Base-by-base conservation (phyloP, 1,284 basidiomycete genomes). In the Testicularia cyperi region DNA sequence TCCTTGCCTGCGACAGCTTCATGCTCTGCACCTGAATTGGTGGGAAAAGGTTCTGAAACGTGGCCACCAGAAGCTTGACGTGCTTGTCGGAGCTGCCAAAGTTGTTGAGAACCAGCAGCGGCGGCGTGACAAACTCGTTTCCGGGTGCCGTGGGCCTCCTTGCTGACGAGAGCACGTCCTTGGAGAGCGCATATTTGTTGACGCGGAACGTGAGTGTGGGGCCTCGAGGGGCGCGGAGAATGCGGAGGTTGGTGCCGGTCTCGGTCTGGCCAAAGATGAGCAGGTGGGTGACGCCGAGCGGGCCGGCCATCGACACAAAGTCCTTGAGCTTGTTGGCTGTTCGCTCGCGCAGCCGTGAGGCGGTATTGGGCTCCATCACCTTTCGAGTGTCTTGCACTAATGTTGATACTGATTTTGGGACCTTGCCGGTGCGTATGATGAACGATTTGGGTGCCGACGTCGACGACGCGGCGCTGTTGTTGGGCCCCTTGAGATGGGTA, bases 321-420 rank as follows among this genome's bases (percentile, higher is more conserved):
- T 98, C 95, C 77, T 92, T 89, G 20, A 98, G 82, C 75, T 92
- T 88, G 75, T 97, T 97, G 38, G 88, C 83, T 51, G 86, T 86
- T 28, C 92, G 83, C 82, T 98, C 94, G 20, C 54, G 85, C 15
- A 99, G 82, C 38, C 92, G 83, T 52, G 86, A 87, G 6, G 94
- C 95, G 16, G 95, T 99, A 77, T 97, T 92, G 51, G 95, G 95
- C 78, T 98, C 95, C 89, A 99, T 91, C 55, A 95, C 87, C 77
- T 89, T 88, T 67, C 95, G 82, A 70, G 96, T 81, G 78, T 99
- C 95, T 40, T 87, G 83, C 13, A 96, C 92, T 23, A 99, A 85
- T 67, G 90, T 87, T 4, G 85, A 80, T 40, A 95, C 82, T n/a
- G 89, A 89, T 43, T 83, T 82, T 13, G 92, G 92, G 23, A 97